phyloP scores from a whole-genome alignment of 169 alveolate genomes.

The Eimeria necatrix region DNA sequence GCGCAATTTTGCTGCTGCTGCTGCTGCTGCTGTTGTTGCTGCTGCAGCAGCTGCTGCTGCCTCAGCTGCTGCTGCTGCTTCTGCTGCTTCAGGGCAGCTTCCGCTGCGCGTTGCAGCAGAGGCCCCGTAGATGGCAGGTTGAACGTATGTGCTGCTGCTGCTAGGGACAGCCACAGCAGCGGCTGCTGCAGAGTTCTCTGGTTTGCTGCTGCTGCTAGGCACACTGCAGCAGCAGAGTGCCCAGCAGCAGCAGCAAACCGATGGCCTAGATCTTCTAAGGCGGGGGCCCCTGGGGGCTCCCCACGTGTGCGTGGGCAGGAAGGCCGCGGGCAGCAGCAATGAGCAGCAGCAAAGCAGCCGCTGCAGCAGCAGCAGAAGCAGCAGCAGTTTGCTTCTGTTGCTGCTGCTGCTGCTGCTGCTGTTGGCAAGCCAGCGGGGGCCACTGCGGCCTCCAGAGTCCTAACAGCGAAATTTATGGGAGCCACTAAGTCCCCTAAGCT shows the following conservation, averaged over 20 bases:
- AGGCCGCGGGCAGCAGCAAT: neutral
- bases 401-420: conserved; percentile 7
- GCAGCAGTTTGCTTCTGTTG: neutral
- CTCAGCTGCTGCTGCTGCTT: neutral
- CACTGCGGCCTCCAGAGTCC: neutral
- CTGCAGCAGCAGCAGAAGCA: conserved; percentile 40
- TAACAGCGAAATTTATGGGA: neutral
- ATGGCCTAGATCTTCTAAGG: too few species aligned
- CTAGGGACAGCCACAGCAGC: conserved; percentile 34
- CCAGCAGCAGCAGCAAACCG: conserved; percentile 37
- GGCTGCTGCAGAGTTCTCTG: neutral
- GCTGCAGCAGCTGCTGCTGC: conserved; percentile 43
- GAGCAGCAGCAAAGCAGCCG: neutral
- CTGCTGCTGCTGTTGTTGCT: conserved; percentile 65
- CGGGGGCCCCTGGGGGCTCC: too few species aligned
- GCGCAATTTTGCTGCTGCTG: neutral
- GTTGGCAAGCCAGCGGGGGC: neutral
- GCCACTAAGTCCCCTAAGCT: neutral
- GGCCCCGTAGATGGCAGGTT: neutral
- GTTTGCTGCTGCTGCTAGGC: neutral
- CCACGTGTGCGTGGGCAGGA: neutral
- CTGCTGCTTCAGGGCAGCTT: neutral
- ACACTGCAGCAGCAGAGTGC: too few species aligned
- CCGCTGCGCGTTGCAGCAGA: conserved; percentile 5
- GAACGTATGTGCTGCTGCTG: conserved; percentile 10